Conservation (phyloP, 148 eudicot genomes). For the Rhododendron ovatum region DNA sequence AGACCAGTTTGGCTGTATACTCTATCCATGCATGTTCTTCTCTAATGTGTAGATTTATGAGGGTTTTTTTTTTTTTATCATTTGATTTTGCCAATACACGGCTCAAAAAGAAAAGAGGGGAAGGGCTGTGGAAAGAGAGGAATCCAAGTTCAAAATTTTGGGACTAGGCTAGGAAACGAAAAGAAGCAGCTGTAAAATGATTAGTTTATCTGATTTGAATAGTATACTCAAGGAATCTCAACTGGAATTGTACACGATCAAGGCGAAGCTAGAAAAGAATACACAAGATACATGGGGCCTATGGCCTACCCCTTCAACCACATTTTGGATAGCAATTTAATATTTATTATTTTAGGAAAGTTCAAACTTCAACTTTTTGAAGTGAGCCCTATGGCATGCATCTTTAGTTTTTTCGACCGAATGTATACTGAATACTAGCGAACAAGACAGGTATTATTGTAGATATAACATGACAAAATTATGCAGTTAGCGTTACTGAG, state of each 20-base stretch:
- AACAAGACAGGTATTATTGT: not conserved
- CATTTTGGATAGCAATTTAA: not conserved
- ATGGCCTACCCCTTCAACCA: not conserved
- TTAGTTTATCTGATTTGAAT: not conserved
- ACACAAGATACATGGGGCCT: not conserved
- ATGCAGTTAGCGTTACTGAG: not conserved
- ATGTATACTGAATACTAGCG: not conserved
- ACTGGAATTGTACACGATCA: not conserved
- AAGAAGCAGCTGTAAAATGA: too few relatives aligned
- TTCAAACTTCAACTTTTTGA: not conserved
- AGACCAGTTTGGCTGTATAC: not conserved
- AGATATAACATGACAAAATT: not conserved
- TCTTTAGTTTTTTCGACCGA: not conserved
- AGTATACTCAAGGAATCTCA: not conserved
- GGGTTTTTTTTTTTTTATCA: not conserved
- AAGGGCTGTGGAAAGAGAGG: too few relatives aligned
- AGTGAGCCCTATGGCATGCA: not conserved
- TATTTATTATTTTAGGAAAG: not conserved
- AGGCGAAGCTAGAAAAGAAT: not conserved
- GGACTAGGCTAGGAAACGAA: too few relatives aligned
- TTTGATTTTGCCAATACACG: not conserved
- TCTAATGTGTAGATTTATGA: not conserved
- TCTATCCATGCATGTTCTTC: too few relatives aligned
- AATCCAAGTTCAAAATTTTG: too few relatives aligned
- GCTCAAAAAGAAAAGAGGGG: not conserved